Evolutionary conservation across 768 basidiomycete genomes (phyloP).

Genomic region (Cystoderma amianthinum): DNA sequence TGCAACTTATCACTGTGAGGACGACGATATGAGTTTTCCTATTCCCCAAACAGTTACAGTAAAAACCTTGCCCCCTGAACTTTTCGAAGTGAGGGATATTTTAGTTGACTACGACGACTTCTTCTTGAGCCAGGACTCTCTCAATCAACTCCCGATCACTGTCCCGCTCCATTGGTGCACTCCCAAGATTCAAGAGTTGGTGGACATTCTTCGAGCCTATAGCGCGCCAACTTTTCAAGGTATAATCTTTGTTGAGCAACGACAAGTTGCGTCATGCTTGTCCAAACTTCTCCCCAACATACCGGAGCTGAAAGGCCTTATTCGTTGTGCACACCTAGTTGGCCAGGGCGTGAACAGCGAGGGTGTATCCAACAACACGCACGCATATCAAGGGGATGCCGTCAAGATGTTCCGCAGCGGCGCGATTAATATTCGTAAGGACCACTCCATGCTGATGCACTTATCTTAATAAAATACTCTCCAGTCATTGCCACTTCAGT

Average conservation of each 20-base stretch:
- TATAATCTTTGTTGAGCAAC: conserved; percentile 84
- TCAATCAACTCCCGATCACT: conserved; percentile 25
- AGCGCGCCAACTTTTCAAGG: conserved; percentile 58
- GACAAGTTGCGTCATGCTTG: conserved; percentile 70
- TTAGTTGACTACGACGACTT: conserved; percentile 41
- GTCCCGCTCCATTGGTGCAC: conserved; percentile 61
- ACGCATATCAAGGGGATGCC: conserved; percentile 46
- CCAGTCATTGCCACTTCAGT: conserved; percentile 79
- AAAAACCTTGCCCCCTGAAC: conserved; percentile 25
- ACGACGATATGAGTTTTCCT: conserved; percentile 11
- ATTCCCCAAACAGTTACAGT: conserved; percentile 9
- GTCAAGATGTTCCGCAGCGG: conserved; percentile 61
- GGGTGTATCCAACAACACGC: conserved; percentile 30
- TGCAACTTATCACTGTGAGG: conserved; percentile 4
- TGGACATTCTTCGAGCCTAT: conserved; percentile 52
- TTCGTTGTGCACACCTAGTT: conserved; percentile 60
- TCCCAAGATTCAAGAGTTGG: conserved; percentile 61
- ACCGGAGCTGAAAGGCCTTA: conserved; percentile 45
- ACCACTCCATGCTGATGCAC: conserved; percentile 2
- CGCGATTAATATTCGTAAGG: conserved; percentile 60
- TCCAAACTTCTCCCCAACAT: conserved; percentile 57
- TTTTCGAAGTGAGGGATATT: conserved; percentile 25
- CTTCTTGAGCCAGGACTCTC: conserved; percentile 27
- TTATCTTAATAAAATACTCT: not conserved
- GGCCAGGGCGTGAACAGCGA: conserved; percentile 54